A percentile compares a stretch with the other conserved stretches of the same genome.
These are phyloP conservation scores for Solanum neorickii DNA, from an alignment of 257 asterid species.

Conservation along the genomic window DNA sequence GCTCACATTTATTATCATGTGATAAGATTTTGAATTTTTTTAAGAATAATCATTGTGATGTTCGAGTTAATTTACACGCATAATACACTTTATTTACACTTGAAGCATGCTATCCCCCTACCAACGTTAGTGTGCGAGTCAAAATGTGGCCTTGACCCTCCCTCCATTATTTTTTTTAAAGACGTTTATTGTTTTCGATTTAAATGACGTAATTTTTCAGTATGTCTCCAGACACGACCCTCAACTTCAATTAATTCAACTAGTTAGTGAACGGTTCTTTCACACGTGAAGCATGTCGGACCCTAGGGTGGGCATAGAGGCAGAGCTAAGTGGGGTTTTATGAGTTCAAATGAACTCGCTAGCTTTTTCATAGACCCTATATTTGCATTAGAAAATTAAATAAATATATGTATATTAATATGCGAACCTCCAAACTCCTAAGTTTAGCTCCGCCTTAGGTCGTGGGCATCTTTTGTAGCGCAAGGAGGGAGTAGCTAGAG, in stretches of 20 bases:
- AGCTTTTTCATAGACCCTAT: too few relatives aligned
- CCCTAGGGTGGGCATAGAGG: background rate
- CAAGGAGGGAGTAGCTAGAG: too few relatives aligned
- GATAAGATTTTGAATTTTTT: background rate
- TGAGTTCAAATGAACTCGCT: too few relatives aligned
- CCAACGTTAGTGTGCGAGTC: too few relatives aligned
- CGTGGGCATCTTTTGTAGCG: background rate
- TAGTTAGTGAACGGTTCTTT: background rate
- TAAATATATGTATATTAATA: too few relatives aligned
- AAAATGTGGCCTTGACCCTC: too few relatives aligned
- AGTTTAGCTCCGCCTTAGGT: too few relatives aligned
- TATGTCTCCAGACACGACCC: background rate
- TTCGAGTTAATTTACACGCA: background rate
- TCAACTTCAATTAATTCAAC: background rate
- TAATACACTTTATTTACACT: fast-evolving
- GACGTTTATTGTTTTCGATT: background rate
- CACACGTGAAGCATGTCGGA: background rate
- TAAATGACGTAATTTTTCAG: background rate
- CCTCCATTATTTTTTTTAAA: too few relatives aligned
- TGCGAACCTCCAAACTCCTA: too few relatives aligned
- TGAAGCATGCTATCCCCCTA: background rate
- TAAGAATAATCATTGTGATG: too few relatives aligned
- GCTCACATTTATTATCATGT: background rate
- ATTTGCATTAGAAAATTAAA: too few relatives aligned
- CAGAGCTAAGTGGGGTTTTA: too few relatives aligned